Evolutionary conservation across 2,329 filamentous ascomycete genomes (phyloP).

Genomic region (Chlorencoelia australis): DNA sequence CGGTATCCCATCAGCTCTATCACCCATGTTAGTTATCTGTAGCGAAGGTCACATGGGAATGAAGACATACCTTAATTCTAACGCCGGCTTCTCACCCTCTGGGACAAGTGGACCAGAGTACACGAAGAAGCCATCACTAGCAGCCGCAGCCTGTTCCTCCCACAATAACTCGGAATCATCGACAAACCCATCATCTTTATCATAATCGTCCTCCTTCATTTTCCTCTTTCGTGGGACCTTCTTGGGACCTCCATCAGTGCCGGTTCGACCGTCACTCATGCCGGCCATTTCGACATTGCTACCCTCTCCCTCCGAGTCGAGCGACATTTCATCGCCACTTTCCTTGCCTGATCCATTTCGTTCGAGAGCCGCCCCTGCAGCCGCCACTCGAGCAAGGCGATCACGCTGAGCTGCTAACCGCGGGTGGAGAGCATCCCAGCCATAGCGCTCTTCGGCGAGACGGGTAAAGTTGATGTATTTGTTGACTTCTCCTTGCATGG

Average conservation of each 20-base stretch:
- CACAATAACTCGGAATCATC: constrained; percentile 92
- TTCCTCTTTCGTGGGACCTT: constrained; percentile 58
- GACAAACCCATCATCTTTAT: constrained; percentile 73
- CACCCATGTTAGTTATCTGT: constrained; percentile 28
- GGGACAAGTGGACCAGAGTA: constrained; percentile 87
- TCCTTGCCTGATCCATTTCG: constrained; percentile 59
- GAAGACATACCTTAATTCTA: constrained; percentile 36
- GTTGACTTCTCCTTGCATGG: constrained; percentile 66
- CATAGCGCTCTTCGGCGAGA: constrained; percentile 86
- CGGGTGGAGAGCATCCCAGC: constrained; percentile 88
- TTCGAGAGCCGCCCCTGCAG: constrained; percentile 77
- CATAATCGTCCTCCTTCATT: constrained; percentile 73
- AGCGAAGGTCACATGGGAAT: constrained; percentile 2
- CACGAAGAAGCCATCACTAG: constrained; percentile 94
- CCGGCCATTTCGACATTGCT: constrained; percentile 87
- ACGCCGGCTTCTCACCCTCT: constrained; percentile 67
- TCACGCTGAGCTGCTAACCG: constrained; percentile 82
- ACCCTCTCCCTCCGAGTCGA: constrained; percentile 60
- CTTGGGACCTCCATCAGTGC: constrained; percentile 48
- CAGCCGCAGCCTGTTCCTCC: constrained; percentile 91
- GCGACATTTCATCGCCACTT: constrained; percentile 74
- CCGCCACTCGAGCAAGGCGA: constrained; percentile 77
- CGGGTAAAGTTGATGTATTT: constrained; percentile 94
- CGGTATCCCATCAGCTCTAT: constrained; percentile 61
- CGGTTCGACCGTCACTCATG: constrained; percentile 46